These are phyloP conservation scores for Hemisphaericaspora xylanilytica DNA, from an alignment of 1,139 yeast species.

Conservation along the genomic window DNA sequence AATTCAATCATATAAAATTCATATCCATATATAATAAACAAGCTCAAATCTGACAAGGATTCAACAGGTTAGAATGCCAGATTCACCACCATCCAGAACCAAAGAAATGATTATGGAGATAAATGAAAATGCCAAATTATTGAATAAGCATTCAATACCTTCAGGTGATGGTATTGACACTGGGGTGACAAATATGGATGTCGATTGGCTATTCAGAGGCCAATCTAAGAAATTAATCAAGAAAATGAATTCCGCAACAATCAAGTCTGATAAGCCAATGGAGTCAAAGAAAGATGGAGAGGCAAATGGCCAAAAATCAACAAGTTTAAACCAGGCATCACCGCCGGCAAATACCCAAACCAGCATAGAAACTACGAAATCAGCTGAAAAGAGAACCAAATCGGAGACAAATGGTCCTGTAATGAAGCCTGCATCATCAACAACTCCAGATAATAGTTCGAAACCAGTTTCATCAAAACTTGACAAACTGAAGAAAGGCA, in stretches of 20 bases:
- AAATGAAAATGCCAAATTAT: not conserved
- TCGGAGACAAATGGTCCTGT: not conserved
- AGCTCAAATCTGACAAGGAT: not conserved
- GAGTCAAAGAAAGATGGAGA: slow-evolving; percentile 2
- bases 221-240: slow-evolving; percentile 56
- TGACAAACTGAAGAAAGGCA: slow-evolving; percentile 26
- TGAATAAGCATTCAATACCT: slow-evolving; percentile 6
- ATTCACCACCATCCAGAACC: not conserved
- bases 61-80: not conserved
- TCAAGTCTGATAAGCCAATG: slow-evolving; percentile 11
- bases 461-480: slow-evolving; percentile 16
- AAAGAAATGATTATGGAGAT: not conserved
- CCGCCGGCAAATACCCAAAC: not conserved
- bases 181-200: slow-evolving; percentile 70
- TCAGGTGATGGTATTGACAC: slow-evolving; percentile 25
- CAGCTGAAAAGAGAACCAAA: slow-evolving; percentile 1
- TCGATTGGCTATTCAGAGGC: slow-evolving; percentile 73
- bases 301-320: slow-evolving; percentile 10
- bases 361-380: not conserved
- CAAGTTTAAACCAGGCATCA: slow-evolving; percentile 4
- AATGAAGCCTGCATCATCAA: slow-evolving; percentile 4
- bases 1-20: too few relatives aligned
- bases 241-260: slow-evolving; percentile 18
- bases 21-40: too few relatives aligned
- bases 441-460: not conserved